Conservation (phyloP, 2,329 filamentous ascomycete species). For the Clonostachys rhizophaga region DNA sequence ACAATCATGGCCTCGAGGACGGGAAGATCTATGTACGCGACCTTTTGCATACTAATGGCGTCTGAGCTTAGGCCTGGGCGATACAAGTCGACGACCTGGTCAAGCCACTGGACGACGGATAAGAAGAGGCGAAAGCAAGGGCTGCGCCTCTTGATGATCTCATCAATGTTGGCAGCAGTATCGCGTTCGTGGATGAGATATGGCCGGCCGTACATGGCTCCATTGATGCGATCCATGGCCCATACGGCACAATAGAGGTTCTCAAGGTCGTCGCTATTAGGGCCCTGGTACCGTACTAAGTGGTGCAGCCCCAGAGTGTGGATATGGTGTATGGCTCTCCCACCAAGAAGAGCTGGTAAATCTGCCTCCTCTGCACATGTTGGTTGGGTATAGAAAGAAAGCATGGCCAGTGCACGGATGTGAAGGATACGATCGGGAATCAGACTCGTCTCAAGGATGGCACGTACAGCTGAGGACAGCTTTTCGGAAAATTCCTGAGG, state of each 20-base stretch:
- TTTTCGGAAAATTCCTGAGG: conserved; percentile 42
- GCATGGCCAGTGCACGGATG: conserved; percentile 46
- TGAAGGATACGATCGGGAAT: conserved; percentile 49
- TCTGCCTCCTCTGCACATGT: conserved; percentile 48
- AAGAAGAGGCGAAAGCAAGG: conserved; percentile 55
- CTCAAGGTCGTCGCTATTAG: conserved; percentile 35
- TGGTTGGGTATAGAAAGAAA: conserved; percentile 57
- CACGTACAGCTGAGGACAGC: conserved; percentile 41
- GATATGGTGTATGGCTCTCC: conserved; percentile 50
- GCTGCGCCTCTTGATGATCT: conserved; percentile 42
- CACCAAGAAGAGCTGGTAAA: conserved; percentile 46
- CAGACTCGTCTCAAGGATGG: conserved; percentile 46
- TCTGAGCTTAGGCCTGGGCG: conserved; percentile 42
- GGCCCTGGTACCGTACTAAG: conserved; percentile 33
- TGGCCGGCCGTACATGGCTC: conserved; percentile 55
- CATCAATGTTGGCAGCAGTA: conserved; percentile 46
- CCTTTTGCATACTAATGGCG: conserved; percentile 32
- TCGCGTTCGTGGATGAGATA: conserved; percentile 58
- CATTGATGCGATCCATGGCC: conserved; percentile 56
- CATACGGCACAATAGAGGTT: conserved; percentile 54
- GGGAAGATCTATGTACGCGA: conserved; percentile 46
- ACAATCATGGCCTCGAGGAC: conserved; percentile 54
- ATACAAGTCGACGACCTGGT: conserved; percentile 56
- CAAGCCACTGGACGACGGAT: conserved; percentile 47
- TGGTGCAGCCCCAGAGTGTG: conserved; percentile 55